Evolutionary conservation across 2,329 filamentous ascomycete genomes (phyloP), one percentile per base, ranked within the genome.

Genomic region (Phyllosticta ampelicida): DNA sequence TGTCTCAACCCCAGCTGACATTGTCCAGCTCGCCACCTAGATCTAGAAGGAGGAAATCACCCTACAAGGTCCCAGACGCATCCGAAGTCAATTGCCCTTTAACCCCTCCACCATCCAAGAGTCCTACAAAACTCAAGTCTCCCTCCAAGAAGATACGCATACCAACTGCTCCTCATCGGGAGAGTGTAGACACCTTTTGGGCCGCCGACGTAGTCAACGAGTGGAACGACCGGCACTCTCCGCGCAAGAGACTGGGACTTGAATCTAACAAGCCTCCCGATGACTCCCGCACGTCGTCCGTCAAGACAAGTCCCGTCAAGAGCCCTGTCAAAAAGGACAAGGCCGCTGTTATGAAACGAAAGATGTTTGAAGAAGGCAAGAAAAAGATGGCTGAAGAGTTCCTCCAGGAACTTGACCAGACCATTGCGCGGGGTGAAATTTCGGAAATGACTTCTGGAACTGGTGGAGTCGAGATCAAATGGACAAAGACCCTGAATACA

Each of bases 401-500:
- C 67, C 74, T 94, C 1, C 56, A 62, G 0, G 85, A 89, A 63
- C 81, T 94, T n/a, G 89, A 94, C 68, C 64, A 68, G 0, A 76
- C 73, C 48, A 81, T 92, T 63, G 85, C 86, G 0, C 64, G 76
- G 2, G 83, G 85, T 9, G 74, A 78, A 61, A 80, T 94, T 8
- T 69, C 74, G 1, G 65, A 76, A 21, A 75, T 90, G 19, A 77
- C 86, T 0, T 74, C 77, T 1, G 71, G 77, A 0, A 87, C 86
- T 0, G 87, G 88, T 18, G 89, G 89, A 0, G 78, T 92, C 52
- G 80, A 81, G 58, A 77, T 92, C 44, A 72, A 82, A 50, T 94
- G 89, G 89, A 85, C 80, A 61, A 89, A 86, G 64, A 89, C 82
- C n/a, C 80, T 94, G 55, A 87, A 86, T 67, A 87, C 86, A 1